Evolutionary conservation across 805 yeast genomes (phyloP), one percentile per base, ranked within the genome.

Genomic region (Wickerhamomyces alni): DNA sequence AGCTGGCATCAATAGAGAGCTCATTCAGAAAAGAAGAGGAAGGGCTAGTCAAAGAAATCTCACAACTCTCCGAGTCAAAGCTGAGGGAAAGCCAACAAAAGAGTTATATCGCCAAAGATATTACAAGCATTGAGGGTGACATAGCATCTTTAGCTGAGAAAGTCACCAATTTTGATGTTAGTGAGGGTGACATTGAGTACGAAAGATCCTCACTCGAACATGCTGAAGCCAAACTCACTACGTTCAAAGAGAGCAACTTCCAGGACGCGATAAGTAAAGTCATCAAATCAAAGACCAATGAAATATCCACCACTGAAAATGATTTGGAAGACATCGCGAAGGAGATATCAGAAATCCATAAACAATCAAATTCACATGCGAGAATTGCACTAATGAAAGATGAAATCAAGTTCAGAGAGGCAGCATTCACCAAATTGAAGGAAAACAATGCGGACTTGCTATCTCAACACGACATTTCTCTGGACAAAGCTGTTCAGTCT

Each of bases 281-380:
- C 12, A 66, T 79, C 2, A 61, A 61, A 16, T 46, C 53, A 0
- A 64, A 65, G 8, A 72, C 74, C 33, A 48, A 54, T 10, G 51
- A 61, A 26, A 58, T 77, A 8, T 36, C 57, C 2, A 31, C 52
- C 3, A 17, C 66, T 4, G 80, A 75, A 45, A 48, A 54, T 16
- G 68, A 70, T 17, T 52, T 79, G 10, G 93, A 86, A 9, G 67
- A 66, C 0, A 50, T 79, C 13, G 72, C 73, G 40, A 67, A 67
- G 15, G 70, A 75, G 17, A 64, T 85, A 12, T 53, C 74, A 5
- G 59, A 63, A 13, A 69, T 74, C 4, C 80, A 75, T 48, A 70
- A 72, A 48, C 82, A 76, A 51, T 66, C 83, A 1, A 88, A 80
- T 36, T 50, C 69, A 3, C 65, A 74, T 44, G 82, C 87, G 1